Base-by-base conservation (phyloP, 2,329 filamentous ascomycete species). In the Pseudogymnoascus sp. region DNA sequence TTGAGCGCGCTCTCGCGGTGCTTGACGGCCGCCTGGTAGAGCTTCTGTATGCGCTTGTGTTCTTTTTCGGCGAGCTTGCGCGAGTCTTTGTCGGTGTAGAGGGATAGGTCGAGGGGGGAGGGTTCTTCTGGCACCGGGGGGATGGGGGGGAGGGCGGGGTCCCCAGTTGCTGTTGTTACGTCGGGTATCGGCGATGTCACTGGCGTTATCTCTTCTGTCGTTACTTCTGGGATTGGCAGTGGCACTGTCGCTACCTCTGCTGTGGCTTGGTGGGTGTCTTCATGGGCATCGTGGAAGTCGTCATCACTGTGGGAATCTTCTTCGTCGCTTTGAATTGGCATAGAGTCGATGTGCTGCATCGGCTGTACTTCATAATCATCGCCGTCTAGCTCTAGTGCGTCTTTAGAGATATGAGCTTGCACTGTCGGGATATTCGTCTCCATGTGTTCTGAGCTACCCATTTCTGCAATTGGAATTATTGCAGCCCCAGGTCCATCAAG, bases 61-160 rank as follows among this genome's bases (percentile, higher is more conserved):
- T 91, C 87, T 63, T 87, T 89, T 69, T 90, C 86, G 1, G 86
- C 88, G 41, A 85, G 80, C 69, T 89, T 90, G 7, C 85, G 83
- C 28, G 84, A 78, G 6, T 85, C 82, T 69, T 88, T 88, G 73
- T 90, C 85, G 1, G 81, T 76, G 71, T 84, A 87, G 56, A 79
- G 75, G 50, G 79, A 77, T 1, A 87, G 72, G 67, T 91, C 81
- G 1, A 88, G 82, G 2, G 78, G 75, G 1, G 78, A 70, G 1
- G 85, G 86, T 60, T 82, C 78, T 4, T 76, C 66, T 1, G 89
- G 89, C 3, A 81, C 70, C 7, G 76, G 72, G 7, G 82, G 81
- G 11, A 84, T 73, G 1, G 79, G 76, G 16, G 81, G 81, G 4
- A 83, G 70, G 14, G 64, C 56, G 37, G 66, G 69, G 7, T 79